phyloP scores from a whole-genome alignment of 164 flowering plant genomes.

The Annona squamosa region DNA sequence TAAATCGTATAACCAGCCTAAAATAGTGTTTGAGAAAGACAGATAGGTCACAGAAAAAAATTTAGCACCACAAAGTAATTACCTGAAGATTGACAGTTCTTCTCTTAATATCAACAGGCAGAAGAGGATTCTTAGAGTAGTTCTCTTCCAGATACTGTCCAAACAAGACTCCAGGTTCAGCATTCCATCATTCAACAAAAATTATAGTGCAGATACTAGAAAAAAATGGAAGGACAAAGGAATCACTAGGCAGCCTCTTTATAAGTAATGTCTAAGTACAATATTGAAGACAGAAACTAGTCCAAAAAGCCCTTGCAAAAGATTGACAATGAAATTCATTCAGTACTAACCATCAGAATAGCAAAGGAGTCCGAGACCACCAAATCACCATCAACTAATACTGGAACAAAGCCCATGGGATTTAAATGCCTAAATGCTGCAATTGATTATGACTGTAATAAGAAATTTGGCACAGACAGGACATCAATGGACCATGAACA shows the following conservation, averaged over 20 bases:
- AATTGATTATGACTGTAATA: slow-evolving; percentile 6
- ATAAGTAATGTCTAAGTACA: not conserved
- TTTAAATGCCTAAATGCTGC: slow-evolving; percentile 55
- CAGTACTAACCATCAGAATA: slow-evolving; percentile 46
- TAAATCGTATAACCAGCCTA: not conserved
- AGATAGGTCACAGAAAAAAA: not conserved
- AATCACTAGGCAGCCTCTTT: not conserved
- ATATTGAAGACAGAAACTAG: not conserved
- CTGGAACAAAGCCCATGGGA: slow-evolving; percentile 57
- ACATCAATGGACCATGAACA: not conserved
- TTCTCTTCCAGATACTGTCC: slow-evolving; percentile 57
- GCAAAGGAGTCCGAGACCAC: slow-evolving; percentile 61
- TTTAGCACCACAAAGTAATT: not conserved
- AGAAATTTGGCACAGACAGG: not conserved
- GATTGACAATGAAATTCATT: not conserved
- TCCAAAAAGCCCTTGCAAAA: not conserved
- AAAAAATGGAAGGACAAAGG: not conserved
- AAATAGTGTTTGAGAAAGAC: not conserved
- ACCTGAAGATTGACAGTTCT: slow-evolving; percentile 56
- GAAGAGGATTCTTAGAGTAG: slow-evolving; percentile 39
- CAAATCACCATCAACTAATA: slow-evolving; percentile 51
- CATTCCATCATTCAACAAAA: slow-evolving; percentile 2
- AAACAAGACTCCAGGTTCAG: not conserved
- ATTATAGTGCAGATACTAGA: not conserved
- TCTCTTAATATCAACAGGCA: slow-evolving; percentile 38